A percentile compares a stretch with the other conserved stretches of the same genome.
These are phyloP conservation scores for Sporothrix variecibatus DNA, from an alignment of 2,329 filamentous ascomycete species.

Conservation along the genomic window DNA sequence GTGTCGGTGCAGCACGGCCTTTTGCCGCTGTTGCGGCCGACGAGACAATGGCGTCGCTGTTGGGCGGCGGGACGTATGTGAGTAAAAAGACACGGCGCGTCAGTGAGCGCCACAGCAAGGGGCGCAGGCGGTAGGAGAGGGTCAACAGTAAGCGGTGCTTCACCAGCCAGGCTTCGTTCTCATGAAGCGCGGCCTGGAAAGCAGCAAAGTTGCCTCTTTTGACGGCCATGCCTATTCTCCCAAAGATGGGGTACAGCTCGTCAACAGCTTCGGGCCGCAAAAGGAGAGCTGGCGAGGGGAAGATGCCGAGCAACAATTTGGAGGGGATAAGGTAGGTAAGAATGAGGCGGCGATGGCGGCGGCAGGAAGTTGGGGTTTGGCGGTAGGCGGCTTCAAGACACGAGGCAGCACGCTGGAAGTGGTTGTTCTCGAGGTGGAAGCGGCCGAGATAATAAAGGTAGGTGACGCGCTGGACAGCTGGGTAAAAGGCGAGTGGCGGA, in stretches of 20 bases:
- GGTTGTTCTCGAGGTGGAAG: conserved; percentile 81
- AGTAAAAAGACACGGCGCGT: conserved; percentile 76
- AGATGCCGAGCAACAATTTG: conserved; percentile 82
- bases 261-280: conserved; percentile 67
- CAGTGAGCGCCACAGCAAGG: conserved; percentile 81
- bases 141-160: conserved; percentile 74
- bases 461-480: conserved; percentile 82
- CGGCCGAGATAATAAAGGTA: conserved; percentile 94
- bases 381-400: conserved; percentile 79
- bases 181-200: conserved; percentile 69
- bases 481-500: conserved; percentile 78
- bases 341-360: conserved; percentile 74
- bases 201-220: conserved; percentile 67
- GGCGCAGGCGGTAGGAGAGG: conserved; percentile 74
- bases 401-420: conserved; percentile 75
- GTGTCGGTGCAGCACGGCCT: conserved; percentile 67
- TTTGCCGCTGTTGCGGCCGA: conserved; percentile 43
- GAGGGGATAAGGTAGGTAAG: conserved; percentile 80
- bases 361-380: conserved; percentile 62
- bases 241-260: conserved; percentile 65
- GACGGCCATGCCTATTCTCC: conserved; percentile 72
- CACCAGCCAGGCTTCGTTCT: conserved; percentile 71
- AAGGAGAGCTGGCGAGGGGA: conserved; percentile 70
- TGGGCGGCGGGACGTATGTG: conserved; percentile 67
- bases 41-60: conserved; percentile 23